Base-by-base conservation (phyloP, 1,284 basidiomycete species). In the Rugosomyces carneus region DNA sequence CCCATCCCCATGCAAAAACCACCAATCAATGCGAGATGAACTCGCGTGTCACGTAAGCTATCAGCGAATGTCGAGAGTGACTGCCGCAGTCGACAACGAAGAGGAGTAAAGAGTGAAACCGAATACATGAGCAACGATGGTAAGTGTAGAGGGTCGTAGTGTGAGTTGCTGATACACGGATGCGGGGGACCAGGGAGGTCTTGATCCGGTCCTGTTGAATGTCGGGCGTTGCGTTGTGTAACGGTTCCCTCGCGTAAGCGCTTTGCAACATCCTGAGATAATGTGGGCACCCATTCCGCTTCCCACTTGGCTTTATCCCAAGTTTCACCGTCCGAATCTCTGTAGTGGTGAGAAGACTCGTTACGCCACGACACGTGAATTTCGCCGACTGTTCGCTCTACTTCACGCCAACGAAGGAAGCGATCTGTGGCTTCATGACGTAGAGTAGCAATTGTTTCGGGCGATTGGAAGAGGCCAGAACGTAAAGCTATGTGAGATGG, bases 331-430 rank as follows among this genome's bases (percentile, higher is more conserved):
- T 44, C 37, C 29, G 51, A 36, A 42, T 48, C 44, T 47, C 55
- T 43, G 16, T 53, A 47, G n/a, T 47, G 40, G 13, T 37, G 37
- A 10, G 27, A 34, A n/a, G 57, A 53, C 21, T 56, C 46, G 44
- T 57, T 52, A 38, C 59, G 56, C 21, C 56, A 42, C n/a, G 57
- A 45, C 44, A 48, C 51, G 38, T 60, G 58, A 24, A 71, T 60
- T 39, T 56, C 57, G 45, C 62, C 62, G 11, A 76, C 72, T 4
- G 72, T 71, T 26, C 71, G 68, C 54, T 84, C 79, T 23, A 82
- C 73, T 57, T 84, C 81, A 36, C 79, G 68, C 84, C 83, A 86
- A 27, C 74, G 72, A 47, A 86, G 58, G 60, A 84, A 86, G n/a
- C 83, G 72, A 40, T 82, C 78, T 0, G 77, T 71, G 1, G 80